A percentile compares a stretch with the other conserved stretches of the same genome.
Conservation (phyloP, 1,284 basidiomycete genomes). For the Tilletiopsis washingtonensis region DNA sequence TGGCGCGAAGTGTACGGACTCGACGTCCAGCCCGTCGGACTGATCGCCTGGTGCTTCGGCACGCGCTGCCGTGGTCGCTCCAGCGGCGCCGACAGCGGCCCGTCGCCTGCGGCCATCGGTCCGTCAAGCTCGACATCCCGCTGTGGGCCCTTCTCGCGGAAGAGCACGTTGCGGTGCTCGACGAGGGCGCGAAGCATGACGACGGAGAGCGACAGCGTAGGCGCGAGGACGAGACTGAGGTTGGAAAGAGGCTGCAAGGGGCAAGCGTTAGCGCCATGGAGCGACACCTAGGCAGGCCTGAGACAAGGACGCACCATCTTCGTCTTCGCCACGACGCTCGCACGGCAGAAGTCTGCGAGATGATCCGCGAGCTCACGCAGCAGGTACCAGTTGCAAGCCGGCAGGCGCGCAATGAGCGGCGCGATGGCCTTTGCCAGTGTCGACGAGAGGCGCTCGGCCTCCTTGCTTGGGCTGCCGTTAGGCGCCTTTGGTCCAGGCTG, state of each 20-base stretch:
- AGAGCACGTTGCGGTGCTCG: constrained; percentile 17
- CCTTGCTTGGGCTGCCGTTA: not conserved
- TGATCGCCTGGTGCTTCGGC: too few species aligned
- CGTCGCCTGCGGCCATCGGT: not conserved
- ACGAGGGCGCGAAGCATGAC: constrained; percentile 31
- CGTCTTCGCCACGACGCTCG: constrained; percentile 21
- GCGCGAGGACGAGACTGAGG: constrained; percentile 37
- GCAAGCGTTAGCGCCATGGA: not conserved
- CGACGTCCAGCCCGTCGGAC: not conserved
- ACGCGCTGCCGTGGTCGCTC: too few species aligned
- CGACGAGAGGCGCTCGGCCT: not conserved
- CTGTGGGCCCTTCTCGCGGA: constrained; percentile 9
- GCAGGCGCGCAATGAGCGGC: constrained; percentile 20
- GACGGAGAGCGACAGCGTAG: constrained; percentile 35
- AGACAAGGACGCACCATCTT: constrained; percentile 36
- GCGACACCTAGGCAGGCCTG: not conserved
- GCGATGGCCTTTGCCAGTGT: constrained; percentile 8
- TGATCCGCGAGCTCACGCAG: constrained; percentile 37
- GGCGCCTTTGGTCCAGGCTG: not conserved
- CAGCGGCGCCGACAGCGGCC: too few species aligned
- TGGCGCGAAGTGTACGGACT: not conserved
- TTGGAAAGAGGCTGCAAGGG: constrained; percentile 24
- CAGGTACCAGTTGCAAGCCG: constrained; percentile 38
- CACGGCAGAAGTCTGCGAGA: constrained; percentile 18
- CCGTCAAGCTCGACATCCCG: constrained; percentile 8